Base-by-base conservation (phyloP, 169 alveolate genomes). In the Plasmodium yoelii region DNA sequence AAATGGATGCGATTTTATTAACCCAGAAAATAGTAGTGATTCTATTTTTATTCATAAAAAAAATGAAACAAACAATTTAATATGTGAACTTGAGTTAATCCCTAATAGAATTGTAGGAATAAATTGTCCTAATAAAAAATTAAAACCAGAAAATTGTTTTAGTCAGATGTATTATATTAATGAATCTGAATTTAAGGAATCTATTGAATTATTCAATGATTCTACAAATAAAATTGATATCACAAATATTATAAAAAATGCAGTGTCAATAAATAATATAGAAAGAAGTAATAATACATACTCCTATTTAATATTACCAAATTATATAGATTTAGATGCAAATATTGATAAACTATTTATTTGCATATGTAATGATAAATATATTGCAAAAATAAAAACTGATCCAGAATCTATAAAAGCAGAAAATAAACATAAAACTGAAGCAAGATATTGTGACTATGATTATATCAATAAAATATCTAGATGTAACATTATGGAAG, bases 1-100 rank as follows among this genome's bases (percentile, higher is more conserved):
- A 4, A 42, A 56, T 13, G 90, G 90, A 1, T 82, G 90, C 15
- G 90, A 82, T 56, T 82, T 82, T 55, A 8, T 82, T 34, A 47
- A 59, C n/a, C 46, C 55, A 18, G 53, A 82, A 49, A 72, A 47
- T 2, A 64, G 61, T 26, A n/a, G 56, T 3, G 7, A 55, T 26
- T 42, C 64, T 4, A 51, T 68, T 1, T 82, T 82, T 18, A 53
- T 26, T 1, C 56, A 82, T 56, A 68, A 82, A 13, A 53, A 49
- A 55, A 46, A 68, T 56, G 15, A 7, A 68, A 5, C 28, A 10
- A 67, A 28, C 18, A 51, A 26, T 7, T 7, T n/a, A 7, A 65
- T 53, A 3, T 82, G 90, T 46, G 34, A 42, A 13, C 57, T 82
- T 10, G 34, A 69, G 0, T 60, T 82, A 34, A 18, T 61, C 1